phyloP scores from a whole-genome alignment of 140 eudicot species.

The Senecio squalidus region DNA sequence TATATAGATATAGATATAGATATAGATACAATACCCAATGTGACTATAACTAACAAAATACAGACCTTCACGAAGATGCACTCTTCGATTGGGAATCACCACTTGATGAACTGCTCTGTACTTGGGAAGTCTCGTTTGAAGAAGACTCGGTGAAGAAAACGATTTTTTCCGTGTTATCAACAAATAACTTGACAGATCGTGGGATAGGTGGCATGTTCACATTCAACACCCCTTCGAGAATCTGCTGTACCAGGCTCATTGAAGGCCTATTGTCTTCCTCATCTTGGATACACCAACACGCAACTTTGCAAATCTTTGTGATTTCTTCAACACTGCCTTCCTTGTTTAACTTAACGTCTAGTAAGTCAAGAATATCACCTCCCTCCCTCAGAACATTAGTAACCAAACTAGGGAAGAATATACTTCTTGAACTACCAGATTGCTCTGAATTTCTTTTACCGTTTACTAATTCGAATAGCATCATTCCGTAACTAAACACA shows the following conservation, averaged over 20 bases:
- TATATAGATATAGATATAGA: no score
- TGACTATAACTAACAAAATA: not conserved
- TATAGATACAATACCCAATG: not conserved
- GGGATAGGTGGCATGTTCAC: not conserved
- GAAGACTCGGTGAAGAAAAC: not conserved
- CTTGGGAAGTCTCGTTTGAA: not conserved
- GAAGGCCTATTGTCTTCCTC: constrained; percentile 25
- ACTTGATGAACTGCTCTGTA: not conserved
- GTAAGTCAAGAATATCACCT: constrained; percentile 37
- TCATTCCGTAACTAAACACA: constrained; percentile 77
- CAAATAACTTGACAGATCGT: not conserved
- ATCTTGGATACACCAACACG: constrained; percentile 40
- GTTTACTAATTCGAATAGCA: constrained; percentile 61
- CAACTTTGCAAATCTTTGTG: constrained; percentile 19
- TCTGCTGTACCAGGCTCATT: not conserved
- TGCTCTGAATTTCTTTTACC: constrained; percentile 49
- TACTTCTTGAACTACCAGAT: constrained; percentile 28
- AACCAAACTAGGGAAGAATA: constrained; percentile 54
- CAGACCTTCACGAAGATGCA: not conserved
- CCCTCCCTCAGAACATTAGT: constrained; percentile 31
- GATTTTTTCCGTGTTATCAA: not conserved
- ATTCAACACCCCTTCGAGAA: not conserved
- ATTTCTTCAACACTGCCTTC: constrained; percentile 37
- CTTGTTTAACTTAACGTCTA: constrained; percentile 34
- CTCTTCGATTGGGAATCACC: not conserved